Evolutionary conservation across 1,284 basidiomycete species (phyloP), one percentile per base, ranked within the genome.

Genomic region (Ustilago hordei): DNA sequence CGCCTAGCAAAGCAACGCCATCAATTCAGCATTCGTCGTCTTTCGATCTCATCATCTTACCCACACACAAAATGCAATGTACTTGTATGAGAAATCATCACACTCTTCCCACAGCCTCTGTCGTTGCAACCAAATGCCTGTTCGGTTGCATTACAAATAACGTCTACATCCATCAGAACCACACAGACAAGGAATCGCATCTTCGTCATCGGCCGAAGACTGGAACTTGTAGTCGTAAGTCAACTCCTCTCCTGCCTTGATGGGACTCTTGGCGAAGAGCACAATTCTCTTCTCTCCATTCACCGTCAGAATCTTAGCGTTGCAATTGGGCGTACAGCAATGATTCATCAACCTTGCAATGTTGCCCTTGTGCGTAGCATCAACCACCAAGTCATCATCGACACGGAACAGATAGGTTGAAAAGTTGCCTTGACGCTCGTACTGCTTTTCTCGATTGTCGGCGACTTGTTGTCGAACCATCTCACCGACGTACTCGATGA

Each of bases 401-500:
- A 88, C 87, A 2, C 87, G 80, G 83, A 86, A 86, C 3, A 85
- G 79, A 60, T 85, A 86, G 38, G 83, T 86, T 59, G 71, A 77
- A 43, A 84, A 85, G 56, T 84, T 84, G 43, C 84, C 84, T 61
- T 79, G 73, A 9, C 69, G 64, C 55, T 98, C 94, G 86, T 99
- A 99, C 81, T 91, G 90, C 89, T 97, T 96, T 88, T 99, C 97
- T 61, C 97, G 90, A 86, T 95, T 93, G 85, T 99, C 97, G 32
- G 97, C 96, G 5, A 99, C 95, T 81, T 94, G 93, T 64, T 95
- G 94, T 31, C 97, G 90, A 75, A 97, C 93, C 71, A 98, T 90
- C 89, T 99, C 97, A 38, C 97, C 97, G 9, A 99, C 97, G 83
- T 99, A 99, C 88, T 99, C 97, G 87, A 99, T 98, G 50, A 99